These are phyloP conservation scores for Rhodosporidiobolus sp. DNA, from an alignment of 768 basidiomycete species.

Conservation along the genomic window DNA sequence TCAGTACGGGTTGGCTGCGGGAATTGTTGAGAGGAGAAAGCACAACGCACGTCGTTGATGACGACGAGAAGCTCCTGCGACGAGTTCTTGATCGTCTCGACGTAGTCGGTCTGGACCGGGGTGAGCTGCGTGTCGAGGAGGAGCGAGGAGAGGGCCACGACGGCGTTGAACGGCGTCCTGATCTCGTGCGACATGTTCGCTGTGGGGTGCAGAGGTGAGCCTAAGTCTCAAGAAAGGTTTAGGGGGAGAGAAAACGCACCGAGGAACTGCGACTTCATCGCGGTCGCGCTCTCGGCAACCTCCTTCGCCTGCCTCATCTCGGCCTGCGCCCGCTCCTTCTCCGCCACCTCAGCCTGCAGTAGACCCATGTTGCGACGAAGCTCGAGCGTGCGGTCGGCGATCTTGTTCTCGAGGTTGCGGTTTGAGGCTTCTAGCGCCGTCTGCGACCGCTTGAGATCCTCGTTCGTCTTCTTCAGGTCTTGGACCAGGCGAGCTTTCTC, in stretches of 20 bases:
- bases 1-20: not conserved
- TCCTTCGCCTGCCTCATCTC: constrained; percentile 37
- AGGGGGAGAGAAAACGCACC: not conserved
- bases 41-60: constrained; percentile 21
- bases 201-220: not conserved
- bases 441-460: constrained; percentile 28
- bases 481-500: constrained; percentile 33
- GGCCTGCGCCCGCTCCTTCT: constrained; percentile 37
- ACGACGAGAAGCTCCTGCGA: constrained; percentile 37
- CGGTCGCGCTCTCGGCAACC: constrained; percentile 35
- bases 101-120: constrained; percentile 37
- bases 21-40: not conserved
- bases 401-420: constrained; percentile 32
- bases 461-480: constrained; percentile 33
- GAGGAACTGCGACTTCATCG: constrained; percentile 36
- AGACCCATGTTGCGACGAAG: constrained; percentile 7
- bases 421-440: constrained; percentile 33
- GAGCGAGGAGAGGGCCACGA: constrained; percentile 26
- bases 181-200: constrained; percentile 40
- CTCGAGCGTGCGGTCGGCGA: constrained; percentile 32
- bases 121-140: constrained; percentile 37
- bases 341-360: constrained; percentile 25
- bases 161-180: constrained; percentile 39
- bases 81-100: constrained; percentile 40
- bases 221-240: too few relatives aligned